phyloP scores from a whole-genome alignment of 352 stramenopile genomes.

The Globisporangium nagaii region DNA sequence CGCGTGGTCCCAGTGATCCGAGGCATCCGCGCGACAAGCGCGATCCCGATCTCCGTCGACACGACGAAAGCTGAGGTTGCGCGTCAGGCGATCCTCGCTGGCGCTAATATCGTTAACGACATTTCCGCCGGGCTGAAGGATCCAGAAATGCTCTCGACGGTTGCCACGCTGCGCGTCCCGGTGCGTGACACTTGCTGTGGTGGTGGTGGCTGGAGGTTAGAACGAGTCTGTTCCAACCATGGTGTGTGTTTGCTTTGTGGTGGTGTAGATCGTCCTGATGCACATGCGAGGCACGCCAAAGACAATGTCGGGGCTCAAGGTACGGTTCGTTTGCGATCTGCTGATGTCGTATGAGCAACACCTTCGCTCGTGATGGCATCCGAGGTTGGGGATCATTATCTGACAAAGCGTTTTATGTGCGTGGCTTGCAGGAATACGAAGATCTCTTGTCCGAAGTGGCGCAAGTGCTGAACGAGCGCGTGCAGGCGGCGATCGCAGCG shows the following conservation, averaged over 20 bases:
- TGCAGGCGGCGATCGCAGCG: conserved; percentile 63
- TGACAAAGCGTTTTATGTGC: not conserved
- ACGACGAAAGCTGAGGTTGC: conserved; percentile 93
- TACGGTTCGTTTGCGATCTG: conserved; percentile 5
- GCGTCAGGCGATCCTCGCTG: conserved; percentile 83
- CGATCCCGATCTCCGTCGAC: conserved; percentile 95
- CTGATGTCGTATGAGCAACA: too few relatives aligned
- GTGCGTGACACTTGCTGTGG: conserved; percentile 24
- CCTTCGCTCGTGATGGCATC: not conserved
- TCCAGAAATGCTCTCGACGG: conserved; percentile 84
- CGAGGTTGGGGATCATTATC: not conserved
- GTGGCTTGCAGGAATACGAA: conserved; percentile 71
- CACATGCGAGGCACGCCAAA: conserved; percentile 96
- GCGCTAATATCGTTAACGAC: conserved; percentile 97
- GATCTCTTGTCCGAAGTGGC: conserved; percentile 89
- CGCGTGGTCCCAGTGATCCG: conserved; percentile 93
- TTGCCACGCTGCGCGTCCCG: conserved; percentile 82
- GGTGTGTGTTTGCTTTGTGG: not conserved
- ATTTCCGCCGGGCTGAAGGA: conserved; percentile 94
- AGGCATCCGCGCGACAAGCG: conserved; percentile 67
- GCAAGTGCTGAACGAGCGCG: conserved; percentile 65
- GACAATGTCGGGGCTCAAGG: conserved; percentile 92
- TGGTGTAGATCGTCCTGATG: conserved; percentile 91
- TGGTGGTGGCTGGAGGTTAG: not conserved
- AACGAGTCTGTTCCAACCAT: too few relatives aligned